phyloP scores from a whole-genome alignment of 495 filamentous ascomycete species.

The Daldinia grandis region DNA sequence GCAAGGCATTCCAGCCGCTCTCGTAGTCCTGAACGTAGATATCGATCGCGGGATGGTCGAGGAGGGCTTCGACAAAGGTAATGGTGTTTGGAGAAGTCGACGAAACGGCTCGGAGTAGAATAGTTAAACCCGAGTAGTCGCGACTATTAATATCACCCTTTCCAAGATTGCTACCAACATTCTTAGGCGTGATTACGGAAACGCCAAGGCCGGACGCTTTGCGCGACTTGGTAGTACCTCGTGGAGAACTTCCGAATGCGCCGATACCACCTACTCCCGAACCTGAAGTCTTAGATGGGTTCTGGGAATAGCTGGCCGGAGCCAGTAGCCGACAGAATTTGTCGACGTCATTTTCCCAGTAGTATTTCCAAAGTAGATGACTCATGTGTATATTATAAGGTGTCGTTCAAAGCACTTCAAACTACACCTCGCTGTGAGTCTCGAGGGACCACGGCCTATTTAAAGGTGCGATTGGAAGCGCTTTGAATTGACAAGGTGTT shows the following conservation, averaged over 20 bases:
- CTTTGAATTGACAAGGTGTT: slow-evolving; percentile 37
- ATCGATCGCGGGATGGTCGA: slow-evolving; percentile 84
- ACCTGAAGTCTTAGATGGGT: slow-evolving; percentile 53
- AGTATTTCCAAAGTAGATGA: slow-evolving; percentile 93
- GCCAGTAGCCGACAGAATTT: slow-evolving; percentile 84
- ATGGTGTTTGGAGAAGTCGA: slow-evolving; percentile 71
- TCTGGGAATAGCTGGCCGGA: slow-evolving; percentile 65
- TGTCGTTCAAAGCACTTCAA: slow-evolving; percentile 67
- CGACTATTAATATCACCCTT: slow-evolving; percentile 82
- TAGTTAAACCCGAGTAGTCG: slow-evolving; percentile 76
- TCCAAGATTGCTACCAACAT: slow-evolving; percentile 57
- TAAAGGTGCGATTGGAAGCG: slow-evolving; percentile 69
- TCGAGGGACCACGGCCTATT: slow-evolving; percentile 83
- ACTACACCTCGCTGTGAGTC: slow-evolving; percentile 85
- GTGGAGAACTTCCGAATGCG: slow-evolving; percentile 56
- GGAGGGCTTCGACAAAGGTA: slow-evolving; percentile 76
- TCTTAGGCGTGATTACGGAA: slow-evolving; percentile 39
- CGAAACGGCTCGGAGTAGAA: slow-evolving; percentile 87
- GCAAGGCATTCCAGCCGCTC: slow-evolving; percentile 94
- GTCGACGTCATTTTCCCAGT: slow-evolving; percentile 95
- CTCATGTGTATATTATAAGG: slow-evolving; percentile 78
- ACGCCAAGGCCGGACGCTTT: slow-evolving; percentile 52
- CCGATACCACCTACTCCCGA: slow-evolving; percentile 41
- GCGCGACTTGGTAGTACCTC: slow-evolving; percentile 53
- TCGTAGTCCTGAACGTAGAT: slow-evolving; percentile 86